A percentile compares a stretch with the other conserved stretches of the same genome.
phyloP scores from a whole-genome alignment of 805 yeast species.

The Brettanomyces nanus region DNA sequence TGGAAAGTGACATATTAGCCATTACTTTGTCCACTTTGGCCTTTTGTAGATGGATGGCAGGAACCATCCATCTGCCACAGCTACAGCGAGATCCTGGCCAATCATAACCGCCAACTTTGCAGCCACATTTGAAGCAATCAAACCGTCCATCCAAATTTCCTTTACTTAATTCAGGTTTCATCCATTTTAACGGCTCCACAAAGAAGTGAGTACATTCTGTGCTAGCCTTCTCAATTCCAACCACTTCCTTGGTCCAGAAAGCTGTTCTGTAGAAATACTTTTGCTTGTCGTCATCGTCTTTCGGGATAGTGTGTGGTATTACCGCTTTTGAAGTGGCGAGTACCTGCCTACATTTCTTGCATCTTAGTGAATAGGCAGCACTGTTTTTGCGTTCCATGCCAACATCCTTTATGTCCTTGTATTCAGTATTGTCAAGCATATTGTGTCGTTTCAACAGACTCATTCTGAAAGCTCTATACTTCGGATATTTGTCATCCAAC shows the following conservation, averaged over 20 bases:
- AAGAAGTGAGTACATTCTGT: slow-evolving; percentile 74
- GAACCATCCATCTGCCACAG: slow-evolving; percentile 94
- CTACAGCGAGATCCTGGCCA: slow-evolving; percentile 95
- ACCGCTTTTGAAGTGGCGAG: slow-evolving; percentile 59
- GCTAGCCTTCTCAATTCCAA: slow-evolving; percentile 50
- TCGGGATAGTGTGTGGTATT: slow-evolving; percentile 59
- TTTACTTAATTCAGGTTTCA: slow-evolving; percentile 67
- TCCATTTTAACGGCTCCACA: slow-evolving; percentile 87
- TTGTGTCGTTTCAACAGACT: slow-evolving; percentile 24
- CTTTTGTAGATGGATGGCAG: slow-evolving; percentile 75
- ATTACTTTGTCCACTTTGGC: slow-evolving; percentile 62
- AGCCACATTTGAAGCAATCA: slow-evolving; percentile 71
- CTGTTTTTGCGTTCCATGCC: slow-evolving; percentile 11
- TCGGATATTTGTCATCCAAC: slow-evolving; percentile 9
- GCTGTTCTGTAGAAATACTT: slow-evolving; percentile 58
- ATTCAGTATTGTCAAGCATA: slow-evolving; percentile 2
- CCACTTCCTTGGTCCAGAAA: slow-evolving; percentile 50
- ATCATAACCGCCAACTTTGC: slow-evolving; percentile 83
- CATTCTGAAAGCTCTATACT: slow-evolving; percentile 38
- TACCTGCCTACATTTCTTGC: slow-evolving; percentile 72
- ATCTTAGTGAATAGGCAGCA: slow-evolving; percentile 38
- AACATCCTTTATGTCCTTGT: slow-evolving; percentile 2
- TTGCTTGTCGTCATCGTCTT: slow-evolving; percentile 51
- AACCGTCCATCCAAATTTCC: slow-evolving; percentile 84
- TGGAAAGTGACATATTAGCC: too few species aligned